Base-by-base conservation (phyloP, 1,284 basidiomycete genomes). In the Lignosus rhinocerotis region DNA sequence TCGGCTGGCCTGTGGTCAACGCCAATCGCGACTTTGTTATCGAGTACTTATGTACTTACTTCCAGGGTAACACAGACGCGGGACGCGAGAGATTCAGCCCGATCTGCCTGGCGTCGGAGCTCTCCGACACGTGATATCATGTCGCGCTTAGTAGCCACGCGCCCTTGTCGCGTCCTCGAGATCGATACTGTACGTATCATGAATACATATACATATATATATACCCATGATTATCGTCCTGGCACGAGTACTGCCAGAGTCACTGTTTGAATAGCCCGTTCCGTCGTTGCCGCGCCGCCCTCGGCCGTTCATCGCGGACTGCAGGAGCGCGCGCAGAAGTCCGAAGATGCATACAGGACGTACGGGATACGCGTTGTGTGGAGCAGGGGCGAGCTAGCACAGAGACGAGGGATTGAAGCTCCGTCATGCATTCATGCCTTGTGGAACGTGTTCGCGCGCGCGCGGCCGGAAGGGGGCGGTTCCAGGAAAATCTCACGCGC, bases 71-170 rank as follows among this genome's bases (percentile, higher is more conserved):
- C n/a, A n/a, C n/a, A n/a, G 25, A 25, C 25, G 25, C 25, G 25
- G 25, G 25, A 25, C 25, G 25, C 25, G 48, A 42, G 44, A 53
- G 52, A 49, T 59, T 50, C 43, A 36, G 58, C 53, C 50, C 39
- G 58, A 59, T 59, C 58, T 54, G 39, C 49, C 53, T 44, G 34
- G 42, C 36, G 1, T 14, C 39, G 30, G 43, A 52, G 46, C 17
- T 21, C 38, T 38, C 38, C 39, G 49, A 50, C 60, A 62, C 60
- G 60, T 62, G 60, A 59, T 55, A 41, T 12, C 41, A n/a, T n/a
- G 36, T 39, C 36, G 36, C 34, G 34, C 34, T 2, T 36, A 1
- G 14, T 36, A 10, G 36, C 19, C 36, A 11, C 53, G 45, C 53
- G 38, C 32, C 45, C 5, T 25, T 25, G 4, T 25, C 25, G 25